These are phyloP conservation scores for Leccinum arenicola DNA, from an alignment of 768 basidiomycete genomes.

Conservation along the genomic window DNA sequence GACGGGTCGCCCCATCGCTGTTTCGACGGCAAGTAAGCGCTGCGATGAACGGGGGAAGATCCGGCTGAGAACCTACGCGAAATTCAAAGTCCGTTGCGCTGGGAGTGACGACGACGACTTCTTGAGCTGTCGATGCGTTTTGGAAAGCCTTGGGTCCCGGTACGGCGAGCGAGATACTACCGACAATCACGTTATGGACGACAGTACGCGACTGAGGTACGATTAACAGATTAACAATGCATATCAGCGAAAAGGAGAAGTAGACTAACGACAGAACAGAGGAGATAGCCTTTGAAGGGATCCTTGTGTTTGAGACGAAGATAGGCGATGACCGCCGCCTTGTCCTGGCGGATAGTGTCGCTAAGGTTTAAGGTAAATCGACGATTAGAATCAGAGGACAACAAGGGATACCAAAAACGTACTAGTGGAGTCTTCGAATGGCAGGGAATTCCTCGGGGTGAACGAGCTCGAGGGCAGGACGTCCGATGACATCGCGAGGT, in stretches of 20 bases:
- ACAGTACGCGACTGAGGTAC: conserved; percentile 54
- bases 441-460: conserved; percentile 76
- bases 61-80: conserved; percentile 37
- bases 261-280: conserved; percentile 69
- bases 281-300: conserved; percentile 69
- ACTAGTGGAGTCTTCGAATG: conserved; percentile 73
- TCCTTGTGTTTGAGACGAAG: conserved; percentile 79
- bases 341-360: conserved; percentile 74
- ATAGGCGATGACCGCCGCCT: conserved; percentile 76
- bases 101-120: conserved; percentile 72
- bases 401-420: neutral
- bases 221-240: conserved; percentile 8
- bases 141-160: conserved; percentile 75
- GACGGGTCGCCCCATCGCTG: conserved; percentile 72
- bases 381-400: neutral
- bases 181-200: conserved; percentile 70
- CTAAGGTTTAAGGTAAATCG: conserved; percentile 32
- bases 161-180: conserved; percentile 75
- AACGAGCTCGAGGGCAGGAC: conserved; percentile 69
- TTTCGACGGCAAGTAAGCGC: conserved; percentile 10
- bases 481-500: conserved; percentile 66
- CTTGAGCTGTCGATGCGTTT: conserved; percentile 80
- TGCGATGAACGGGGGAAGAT: conserved; percentile 6
- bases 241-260: neutral
- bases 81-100: conserved; percentile 51